Percentiles rank a stretch among this genome's conserved stretches.
Evolutionary conservation across 2,329 filamentous ascomycete genomes (phyloP).

Genomic region (Hypomyces rosellus): DNA sequence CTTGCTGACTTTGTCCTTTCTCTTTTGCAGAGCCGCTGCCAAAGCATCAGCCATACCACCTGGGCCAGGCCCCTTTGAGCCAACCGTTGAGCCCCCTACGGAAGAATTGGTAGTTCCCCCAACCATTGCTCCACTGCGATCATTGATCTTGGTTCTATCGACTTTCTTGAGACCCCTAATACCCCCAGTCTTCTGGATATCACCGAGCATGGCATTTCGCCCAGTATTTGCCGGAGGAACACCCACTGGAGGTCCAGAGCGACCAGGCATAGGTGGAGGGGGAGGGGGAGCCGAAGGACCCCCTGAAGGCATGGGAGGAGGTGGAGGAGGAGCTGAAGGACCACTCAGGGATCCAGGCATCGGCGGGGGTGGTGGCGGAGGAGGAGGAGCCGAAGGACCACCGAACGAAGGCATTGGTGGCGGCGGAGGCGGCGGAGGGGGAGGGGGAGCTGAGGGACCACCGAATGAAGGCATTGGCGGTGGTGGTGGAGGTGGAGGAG

Average conservation of each 20-base stretch:
- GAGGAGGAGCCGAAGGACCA: conserved; percentile 18
- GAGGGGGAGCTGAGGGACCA: conserved; percentile 18
- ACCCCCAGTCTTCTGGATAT: conserved; percentile 65
- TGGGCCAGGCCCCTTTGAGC: conserved; percentile 43
- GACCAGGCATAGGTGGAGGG: conserved; percentile 50
- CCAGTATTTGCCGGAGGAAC: conserved; percentile 36
- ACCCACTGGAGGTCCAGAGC: conserved; percentile 44
- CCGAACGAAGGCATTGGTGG: conserved; percentile 23
- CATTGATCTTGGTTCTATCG: conserved; percentile 60
- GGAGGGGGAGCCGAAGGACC: conserved; percentile 38
- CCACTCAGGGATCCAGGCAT: conserved; percentile 29
- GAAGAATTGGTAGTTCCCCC: conserved; percentile 43
- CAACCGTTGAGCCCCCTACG: conserved; percentile 46
- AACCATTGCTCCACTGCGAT: conserved; percentile 61
- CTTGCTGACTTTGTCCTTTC: conserved; percentile 90
- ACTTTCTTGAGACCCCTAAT: conserved; percentile 70
- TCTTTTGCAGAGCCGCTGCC: conserved; percentile 68
- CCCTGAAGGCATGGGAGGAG: conserved; percentile 27
- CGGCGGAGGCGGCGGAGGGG: conserved; percentile 31
- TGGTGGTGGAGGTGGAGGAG: conserved; percentile 35
- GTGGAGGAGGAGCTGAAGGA: conserved; percentile 29
- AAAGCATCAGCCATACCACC: conserved; percentile 76
- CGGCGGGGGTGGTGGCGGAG: conserved; percentile 40
- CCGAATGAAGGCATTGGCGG: conserved; percentile 23
- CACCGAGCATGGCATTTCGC: conserved; percentile 58